Evolutionary conservation across 1,284 basidiomycete species (phyloP).

Genomic region (Cryptococcus maquisensis): DNA sequence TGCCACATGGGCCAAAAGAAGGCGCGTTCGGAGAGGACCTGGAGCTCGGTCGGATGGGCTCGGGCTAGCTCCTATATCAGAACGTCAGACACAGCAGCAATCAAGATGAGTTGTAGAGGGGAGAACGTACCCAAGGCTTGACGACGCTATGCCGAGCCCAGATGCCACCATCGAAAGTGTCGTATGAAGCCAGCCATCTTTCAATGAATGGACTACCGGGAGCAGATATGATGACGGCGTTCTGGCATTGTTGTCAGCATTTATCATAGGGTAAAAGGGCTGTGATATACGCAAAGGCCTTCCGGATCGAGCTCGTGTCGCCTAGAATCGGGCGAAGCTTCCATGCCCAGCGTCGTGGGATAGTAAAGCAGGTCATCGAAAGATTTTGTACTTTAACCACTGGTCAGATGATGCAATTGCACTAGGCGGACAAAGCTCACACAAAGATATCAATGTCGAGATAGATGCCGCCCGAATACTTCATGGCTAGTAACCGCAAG

Average conservation of each 20-base stretch:
- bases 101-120: background rate
- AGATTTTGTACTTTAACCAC: constrained; percentile 19
- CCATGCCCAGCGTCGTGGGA: constrained; percentile 51
- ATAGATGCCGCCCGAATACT: constrained; percentile 51
- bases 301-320: constrained; percentile 38
- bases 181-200: constrained; percentile 48
- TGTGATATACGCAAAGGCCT: constrained; percentile 43
- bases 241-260: constrained; percentile 29
- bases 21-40: constrained; percentile 49
- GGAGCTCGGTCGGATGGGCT: constrained; percentile 47
- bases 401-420: background rate
- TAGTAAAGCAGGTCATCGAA: constrained; percentile 44
- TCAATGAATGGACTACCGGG: constrained; percentile 49
- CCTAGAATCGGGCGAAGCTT: constrained; percentile 43
- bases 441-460: constrained; percentile 52
- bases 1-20: constrained; percentile 54
- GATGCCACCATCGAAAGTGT: constrained; percentile 43
- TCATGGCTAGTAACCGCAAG: constrained; percentile 41
- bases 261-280: background rate
- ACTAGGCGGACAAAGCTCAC: constrained; percentile 22
- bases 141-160: constrained; percentile 51
- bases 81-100: background rate
- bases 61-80: constrained; percentile 44
- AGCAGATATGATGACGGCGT: constrained; percentile 51
- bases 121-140: constrained; percentile 38